Evolutionary conservation across 2,329 filamentous ascomycete species (phyloP).

Genomic region (Beauveria bassiana): DNA sequence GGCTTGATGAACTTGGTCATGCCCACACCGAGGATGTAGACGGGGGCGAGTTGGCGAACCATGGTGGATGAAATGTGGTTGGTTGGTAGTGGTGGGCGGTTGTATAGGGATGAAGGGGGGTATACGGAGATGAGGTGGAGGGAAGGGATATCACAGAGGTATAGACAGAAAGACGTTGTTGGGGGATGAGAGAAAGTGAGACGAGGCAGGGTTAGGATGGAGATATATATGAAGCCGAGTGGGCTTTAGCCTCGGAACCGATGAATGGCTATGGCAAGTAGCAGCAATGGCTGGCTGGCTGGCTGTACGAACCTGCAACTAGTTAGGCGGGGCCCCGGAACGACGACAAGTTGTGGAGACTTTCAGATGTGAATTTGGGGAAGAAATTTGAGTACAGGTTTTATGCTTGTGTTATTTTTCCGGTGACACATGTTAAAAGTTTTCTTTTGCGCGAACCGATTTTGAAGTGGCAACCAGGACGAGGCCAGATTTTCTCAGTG

Average conservation of each 20-base stretch:
- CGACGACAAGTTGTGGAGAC: constrained; percentile 2
- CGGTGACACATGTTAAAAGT: too few relatives aligned
- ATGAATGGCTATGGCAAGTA: not conserved
- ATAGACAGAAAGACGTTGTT: constrained; percentile 5
- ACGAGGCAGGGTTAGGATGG: not conserved
- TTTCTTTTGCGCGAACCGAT: too few relatives aligned
- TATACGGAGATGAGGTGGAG: not conserved
- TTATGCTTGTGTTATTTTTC: not conserved
- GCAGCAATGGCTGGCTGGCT: not conserved
- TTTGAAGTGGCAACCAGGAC: too few relatives aligned
- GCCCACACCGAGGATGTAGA: constrained; percentile 92
- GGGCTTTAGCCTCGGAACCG: constrained; percentile 5
- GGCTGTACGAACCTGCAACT: not conserved
- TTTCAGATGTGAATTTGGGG: constrained; percentile 2
- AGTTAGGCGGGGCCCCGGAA: constrained; percentile 5
- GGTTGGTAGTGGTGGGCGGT: not conserved
- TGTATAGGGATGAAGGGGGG: not conserved
- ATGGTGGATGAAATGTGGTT: constrained; percentile 25
- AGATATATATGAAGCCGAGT: constrained; percentile 5
- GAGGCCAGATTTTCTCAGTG: too few relatives aligned
- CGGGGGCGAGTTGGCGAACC: constrained; percentile 43
- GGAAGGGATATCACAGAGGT: not conserved
- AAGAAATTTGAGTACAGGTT: not conserved
- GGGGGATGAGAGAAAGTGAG: not conserved
- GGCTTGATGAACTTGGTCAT: constrained; percentile 99